These are phyloP conservation scores for Trifolium pratense DNA, from an alignment of 306 rosid genomes.

Conservation along the genomic window DNA sequence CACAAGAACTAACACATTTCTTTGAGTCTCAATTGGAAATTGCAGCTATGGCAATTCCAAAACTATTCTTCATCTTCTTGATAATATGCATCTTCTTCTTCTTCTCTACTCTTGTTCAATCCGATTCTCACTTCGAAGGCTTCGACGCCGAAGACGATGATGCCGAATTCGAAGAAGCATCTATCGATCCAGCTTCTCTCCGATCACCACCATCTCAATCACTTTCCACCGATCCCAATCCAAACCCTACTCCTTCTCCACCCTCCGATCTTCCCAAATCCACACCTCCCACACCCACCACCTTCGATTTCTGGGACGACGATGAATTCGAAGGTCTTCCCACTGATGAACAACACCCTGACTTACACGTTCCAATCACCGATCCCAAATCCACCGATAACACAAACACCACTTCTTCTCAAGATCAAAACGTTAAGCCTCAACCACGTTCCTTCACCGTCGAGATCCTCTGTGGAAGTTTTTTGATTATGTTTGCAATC, in stretches of 20 bases:
- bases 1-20: neutral
- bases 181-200: slow-evolving; percentile 55
- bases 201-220: slow-evolving; percentile 68
- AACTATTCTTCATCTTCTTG: slow-evolving; percentile 22
- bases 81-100: slow-evolving; percentile 25
- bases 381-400: slow-evolving; percentile 42
- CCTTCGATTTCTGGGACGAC: slow-evolving; percentile 89
- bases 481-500: slow-evolving; percentile 62
- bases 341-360: slow-evolving; percentile 41
- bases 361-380: slow-evolving; percentile 29
- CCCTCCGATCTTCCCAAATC: slow-evolving; percentile 59
- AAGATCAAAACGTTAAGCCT: neutral
- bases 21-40: neutral
- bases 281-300: slow-evolving; percentile 54
- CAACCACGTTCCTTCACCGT: slow-evolving; percentile 50
- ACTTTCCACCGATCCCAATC: slow-evolving; percentile 52
- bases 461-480: slow-evolving; percentile 74
- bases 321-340: slow-evolving; percentile 97
- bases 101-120: slow-evolving; percentile 30
- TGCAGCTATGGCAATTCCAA: slow-evolving; percentile 38
- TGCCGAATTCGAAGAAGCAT: slow-evolving; percentile 57
- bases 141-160: slow-evolving; percentile 74
- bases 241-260: slow-evolving; percentile 29
- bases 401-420: neutral
- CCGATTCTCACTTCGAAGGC: slow-evolving; percentile 88